Conservation (phyloP, 495 filamentous ascomycete species). For the Neurospora cerealis region DNA sequence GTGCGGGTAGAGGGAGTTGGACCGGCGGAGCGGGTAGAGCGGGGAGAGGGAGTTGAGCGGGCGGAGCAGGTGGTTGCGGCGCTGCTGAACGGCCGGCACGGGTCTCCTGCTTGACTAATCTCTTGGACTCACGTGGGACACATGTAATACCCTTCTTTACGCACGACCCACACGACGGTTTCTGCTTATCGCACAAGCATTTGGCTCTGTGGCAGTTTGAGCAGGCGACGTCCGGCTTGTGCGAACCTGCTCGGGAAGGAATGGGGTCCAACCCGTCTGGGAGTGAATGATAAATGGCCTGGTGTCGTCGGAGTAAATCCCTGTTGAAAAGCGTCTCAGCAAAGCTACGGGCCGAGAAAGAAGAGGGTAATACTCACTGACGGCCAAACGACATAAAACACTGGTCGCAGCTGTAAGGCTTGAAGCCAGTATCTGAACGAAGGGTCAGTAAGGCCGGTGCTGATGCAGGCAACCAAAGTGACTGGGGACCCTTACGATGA, state of each 20-base stretch:
- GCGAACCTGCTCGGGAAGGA: not conserved
- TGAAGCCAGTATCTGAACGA: slow-evolving; percentile 51
- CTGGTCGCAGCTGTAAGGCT: slow-evolving; percentile 48
- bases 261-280: not conserved
- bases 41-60: not conserved
- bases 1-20: not conserved
- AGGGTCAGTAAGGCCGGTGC: slow-evolving; percentile 12
- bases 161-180: slow-evolving; percentile 49
- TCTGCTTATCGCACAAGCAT: slow-evolving; percentile 58
- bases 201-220: slow-evolving; percentile 49
- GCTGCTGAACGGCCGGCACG: not conserved
- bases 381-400: slow-evolving; percentile 54
- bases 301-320: slow-evolving; percentile 50
- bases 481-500: slow-evolving; percentile 37
- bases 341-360: not conserved
- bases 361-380: slow-evolving; percentile 31
- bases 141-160: slow-evolving; percentile 31
- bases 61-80: not conserved
- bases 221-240: slow-evolving; percentile 40
- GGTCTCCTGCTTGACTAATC: not conserved
- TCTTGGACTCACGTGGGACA: not conserved
- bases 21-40: not conserved
- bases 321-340: slow-evolving; percentile 27
- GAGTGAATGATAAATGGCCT: slow-evolving; percentile 36
- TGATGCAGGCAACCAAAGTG: not conserved